These are phyloP conservation scores for Penicillium parvum DNA, from an alignment of 495 filamentous ascomycete species.

Conservation along the genomic window DNA sequence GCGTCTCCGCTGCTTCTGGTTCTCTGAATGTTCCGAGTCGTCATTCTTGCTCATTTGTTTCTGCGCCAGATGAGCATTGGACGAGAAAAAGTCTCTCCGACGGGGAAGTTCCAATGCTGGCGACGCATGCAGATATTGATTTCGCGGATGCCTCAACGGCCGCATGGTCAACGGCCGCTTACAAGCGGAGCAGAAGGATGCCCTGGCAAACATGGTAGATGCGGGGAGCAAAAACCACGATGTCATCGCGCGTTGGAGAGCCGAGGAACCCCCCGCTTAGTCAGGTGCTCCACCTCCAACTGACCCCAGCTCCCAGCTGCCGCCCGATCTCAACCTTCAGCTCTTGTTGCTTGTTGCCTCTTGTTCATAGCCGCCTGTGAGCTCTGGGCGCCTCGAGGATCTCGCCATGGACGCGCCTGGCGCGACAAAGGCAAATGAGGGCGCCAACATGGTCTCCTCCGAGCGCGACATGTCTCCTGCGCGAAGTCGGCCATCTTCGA, in stretches of 20 bases:
- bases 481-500: conserved; percentile 21
- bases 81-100: conserved; percentile 49
- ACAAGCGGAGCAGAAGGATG: conserved; percentile 31
- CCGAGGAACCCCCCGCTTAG: conserved; percentile 23
- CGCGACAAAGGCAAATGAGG: conserved; percentile 30
- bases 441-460: conserved; percentile 16
- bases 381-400: conserved; percentile 30
- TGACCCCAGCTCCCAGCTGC: conserved; percentile 24
- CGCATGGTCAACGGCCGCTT: conserved; percentile 22
- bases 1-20: conserved; percentile 43
- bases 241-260: conserved; percentile 15
- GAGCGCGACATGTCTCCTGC: conserved; percentile 16
- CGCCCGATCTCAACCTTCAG: conserved; percentile 14
- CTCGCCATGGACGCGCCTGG: conserved; percentile 45
- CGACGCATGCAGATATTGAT: conserved; percentile 40
- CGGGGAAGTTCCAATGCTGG: conserved; percentile 29
- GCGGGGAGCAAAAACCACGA: conserved; percentile 2
- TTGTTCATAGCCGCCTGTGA: conserved; percentile 16
- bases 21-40: conserved; percentile 17
- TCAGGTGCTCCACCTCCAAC: conserved; percentile 16
- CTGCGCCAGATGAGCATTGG: conserved; percentile 40
- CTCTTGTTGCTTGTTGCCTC: conserved; percentile 19
- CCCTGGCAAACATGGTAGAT: conserved; percentile 35
- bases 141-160: conserved; percentile 22
- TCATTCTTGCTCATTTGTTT: conserved; percentile 25